phyloP scores from a whole-genome alignment of 2,329 filamentous ascomycete genomes.

The Akanthomyces uredinophilus region DNA sequence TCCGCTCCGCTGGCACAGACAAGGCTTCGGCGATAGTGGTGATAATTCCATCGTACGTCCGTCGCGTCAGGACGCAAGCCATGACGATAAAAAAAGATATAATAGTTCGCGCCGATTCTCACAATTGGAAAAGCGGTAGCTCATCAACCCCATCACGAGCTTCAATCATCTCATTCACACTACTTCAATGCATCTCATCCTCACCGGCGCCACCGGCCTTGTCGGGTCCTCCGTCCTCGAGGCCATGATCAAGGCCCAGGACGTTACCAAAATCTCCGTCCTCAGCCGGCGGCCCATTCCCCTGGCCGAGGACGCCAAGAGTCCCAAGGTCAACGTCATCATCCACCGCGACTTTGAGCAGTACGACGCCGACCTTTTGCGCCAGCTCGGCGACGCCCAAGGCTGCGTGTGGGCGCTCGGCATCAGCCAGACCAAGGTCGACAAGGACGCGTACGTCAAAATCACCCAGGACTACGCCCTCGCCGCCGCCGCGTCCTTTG shows the following conservation, averaged over 20 bases:
- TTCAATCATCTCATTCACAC: not conserved
- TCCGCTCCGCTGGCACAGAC: not conserved
- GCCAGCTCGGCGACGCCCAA: constrained; percentile 56
- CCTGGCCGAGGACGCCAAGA: constrained; percentile 51
- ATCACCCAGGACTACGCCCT: constrained; percentile 65
- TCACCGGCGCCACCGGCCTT: constrained; percentile 64
- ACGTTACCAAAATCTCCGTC: constrained; percentile 62
- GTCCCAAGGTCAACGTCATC: constrained; percentile 60
- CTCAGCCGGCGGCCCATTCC: constrained; percentile 60
- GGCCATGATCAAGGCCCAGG: constrained; percentile 50
- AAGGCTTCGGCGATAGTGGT: constrained; percentile 9
- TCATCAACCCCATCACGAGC: too few relatives aligned
- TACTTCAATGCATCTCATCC: constrained; percentile 53
- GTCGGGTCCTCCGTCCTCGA: constrained; percentile 58
- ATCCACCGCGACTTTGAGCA: constrained; percentile 60
- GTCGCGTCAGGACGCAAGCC: not conserved
- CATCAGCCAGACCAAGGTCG: constrained; percentile 55
- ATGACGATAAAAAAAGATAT: too few relatives aligned
- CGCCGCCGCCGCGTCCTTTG: constrained; percentile 57
- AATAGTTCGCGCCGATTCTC: not conserved
- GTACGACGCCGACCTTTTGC: constrained; percentile 54
- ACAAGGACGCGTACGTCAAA: constrained; percentile 59
- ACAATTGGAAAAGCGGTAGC: not conserved
- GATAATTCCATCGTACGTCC: not conserved
- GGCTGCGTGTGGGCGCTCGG: constrained; percentile 73